Evolutionary conservation across 495 filamentous ascomycete genomes (phyloP).

Genomic region (Glonium stellatum): DNA sequence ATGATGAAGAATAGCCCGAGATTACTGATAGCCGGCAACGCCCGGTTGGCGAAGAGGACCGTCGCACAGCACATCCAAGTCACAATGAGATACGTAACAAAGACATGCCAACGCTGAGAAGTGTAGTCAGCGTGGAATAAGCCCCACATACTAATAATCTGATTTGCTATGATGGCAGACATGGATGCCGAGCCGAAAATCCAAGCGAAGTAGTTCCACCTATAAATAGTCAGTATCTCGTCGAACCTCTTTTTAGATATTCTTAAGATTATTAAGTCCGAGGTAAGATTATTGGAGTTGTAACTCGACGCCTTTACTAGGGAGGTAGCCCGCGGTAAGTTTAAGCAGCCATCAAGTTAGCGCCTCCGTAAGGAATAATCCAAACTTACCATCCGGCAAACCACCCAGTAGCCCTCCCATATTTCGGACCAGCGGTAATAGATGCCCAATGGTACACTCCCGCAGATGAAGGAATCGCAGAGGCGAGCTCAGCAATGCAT

Average conservation of each 20-base stretch:
- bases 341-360: neutral
- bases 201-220: slow-evolving; percentile 72
- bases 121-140: slow-evolving; percentile 59
- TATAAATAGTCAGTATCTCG: neutral
- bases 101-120: slow-evolving; percentile 65
- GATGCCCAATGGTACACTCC: slow-evolving; percentile 86
- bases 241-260: no score
- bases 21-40: slow-evolving; percentile 59
- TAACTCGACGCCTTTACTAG: no score
- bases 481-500: slow-evolving; percentile 65
- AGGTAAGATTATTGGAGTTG: no score
- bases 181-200: slow-evolving; percentile 61
- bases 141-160: slow-evolving; percentile 64
- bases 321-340: neutral
- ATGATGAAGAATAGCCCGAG: slow-evolving; percentile 64
- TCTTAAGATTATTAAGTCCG: no score
- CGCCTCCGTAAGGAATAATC: neutral
- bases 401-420: slow-evolving; percentile 64
- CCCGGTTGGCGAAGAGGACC: slow-evolving; percentile 63
- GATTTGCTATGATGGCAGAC: slow-evolving; percentile 59
- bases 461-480: slow-evolving; percentile 69
- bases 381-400: slow-evolving; percentile 55
- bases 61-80: slow-evolving; percentile 58
- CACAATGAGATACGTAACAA: slow-evolving; percentile 59
- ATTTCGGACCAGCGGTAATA: slow-evolving; percentile 60